Evolutionary conservation across 805 yeast genomes (phyloP).

Genomic region (Nematodospora valgi): DNA sequence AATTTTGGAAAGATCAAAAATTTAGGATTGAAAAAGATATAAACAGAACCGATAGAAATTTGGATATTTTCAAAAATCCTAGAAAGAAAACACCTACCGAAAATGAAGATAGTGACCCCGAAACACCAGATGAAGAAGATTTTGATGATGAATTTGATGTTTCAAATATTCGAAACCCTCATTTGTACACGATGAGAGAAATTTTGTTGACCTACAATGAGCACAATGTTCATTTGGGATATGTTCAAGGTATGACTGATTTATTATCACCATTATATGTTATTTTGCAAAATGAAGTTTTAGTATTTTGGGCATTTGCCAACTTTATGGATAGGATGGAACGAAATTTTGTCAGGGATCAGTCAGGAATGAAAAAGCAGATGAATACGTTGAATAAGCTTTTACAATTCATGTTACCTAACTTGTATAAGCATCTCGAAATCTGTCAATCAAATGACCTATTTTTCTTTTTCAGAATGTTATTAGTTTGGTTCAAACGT

Average conservation of each 20-base stretch:
- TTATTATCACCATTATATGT: constrained; percentile 81
- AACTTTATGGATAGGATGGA: constrained; percentile 94
- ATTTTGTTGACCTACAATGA: constrained; percentile 85
- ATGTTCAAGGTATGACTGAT: constrained; percentile 98
- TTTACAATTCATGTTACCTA: constrained; percentile 87
- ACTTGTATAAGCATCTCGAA: constrained; percentile 74
- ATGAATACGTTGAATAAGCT: constrained; percentile 79
- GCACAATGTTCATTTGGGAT: constrained; percentile 79
- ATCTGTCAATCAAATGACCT: constrained; percentile 86
- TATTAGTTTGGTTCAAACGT: constrained; percentile 91
- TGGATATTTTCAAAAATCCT: constrained; percentile 55
- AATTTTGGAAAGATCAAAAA: constrained; percentile 86
- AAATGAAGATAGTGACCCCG: constrained; percentile 23
- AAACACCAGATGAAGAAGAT: constrained; percentile 24
- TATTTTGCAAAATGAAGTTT: constrained; percentile 60
- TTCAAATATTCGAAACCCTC: constrained; percentile 68
- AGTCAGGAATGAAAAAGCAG: constrained; percentile 89
- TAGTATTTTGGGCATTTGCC: constrained; percentile 86
- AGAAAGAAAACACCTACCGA: constrained; percentile 24
- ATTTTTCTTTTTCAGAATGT: constrained; percentile 93
- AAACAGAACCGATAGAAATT: constrained; percentile 80
- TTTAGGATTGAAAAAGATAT: constrained; percentile 91
- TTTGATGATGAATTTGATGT: constrained; percentile 53
- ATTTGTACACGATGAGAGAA: constrained; percentile 67
- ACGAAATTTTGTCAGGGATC: constrained; percentile 86